Conservation (phyloP, 2,329 filamentous ascomycete genomes). For the Aureobasidium sp. region DNA sequence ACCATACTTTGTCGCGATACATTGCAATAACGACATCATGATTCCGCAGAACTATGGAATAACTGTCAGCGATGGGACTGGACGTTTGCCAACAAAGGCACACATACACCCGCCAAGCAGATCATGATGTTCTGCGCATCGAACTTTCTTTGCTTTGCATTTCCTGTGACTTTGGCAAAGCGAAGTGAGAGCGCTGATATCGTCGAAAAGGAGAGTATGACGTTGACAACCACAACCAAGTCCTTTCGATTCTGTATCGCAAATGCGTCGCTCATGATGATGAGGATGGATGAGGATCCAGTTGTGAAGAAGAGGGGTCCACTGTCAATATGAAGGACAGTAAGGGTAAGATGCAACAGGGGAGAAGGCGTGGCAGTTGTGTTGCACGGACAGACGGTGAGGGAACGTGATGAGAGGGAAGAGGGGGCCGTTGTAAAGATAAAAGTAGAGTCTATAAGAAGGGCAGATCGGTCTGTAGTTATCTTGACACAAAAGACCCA, state of each 20-base stretch:
- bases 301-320: background rate
- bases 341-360: background rate
- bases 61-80: background rate
- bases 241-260: conserved; percentile 8
- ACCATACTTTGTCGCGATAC: conserved; percentile 16
- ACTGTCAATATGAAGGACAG: background rate
- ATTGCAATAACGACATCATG: conserved; percentile 16
- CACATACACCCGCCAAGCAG: conserved; percentile 7
- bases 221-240: conserved; percentile 12
- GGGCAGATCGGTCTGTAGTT: conserved; percentile 1
- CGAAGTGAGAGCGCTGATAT: conserved; percentile 1
- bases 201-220: conserved; percentile 5
- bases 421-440: conserved; percentile 3
- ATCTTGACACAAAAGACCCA: conserved; percentile 9
- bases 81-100: background rate
- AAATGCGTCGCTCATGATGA: conserved; percentile 8
- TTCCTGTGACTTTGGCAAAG: conserved; percentile 10
- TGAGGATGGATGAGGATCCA: background rate
- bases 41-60: conserved; percentile 13
- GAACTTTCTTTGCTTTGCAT: conserved; percentile 11
- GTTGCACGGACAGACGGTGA: conserved; percentile 7
- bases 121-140: conserved; percentile 14
- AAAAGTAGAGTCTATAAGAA: conserved; percentile 9
- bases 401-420: conserved; percentile 4
- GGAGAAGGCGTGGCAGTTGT: background rate